phyloP scores from a whole-genome alignment of 2,329 filamentous ascomycete genomes.

The Triangularia verruculosa region DNA sequence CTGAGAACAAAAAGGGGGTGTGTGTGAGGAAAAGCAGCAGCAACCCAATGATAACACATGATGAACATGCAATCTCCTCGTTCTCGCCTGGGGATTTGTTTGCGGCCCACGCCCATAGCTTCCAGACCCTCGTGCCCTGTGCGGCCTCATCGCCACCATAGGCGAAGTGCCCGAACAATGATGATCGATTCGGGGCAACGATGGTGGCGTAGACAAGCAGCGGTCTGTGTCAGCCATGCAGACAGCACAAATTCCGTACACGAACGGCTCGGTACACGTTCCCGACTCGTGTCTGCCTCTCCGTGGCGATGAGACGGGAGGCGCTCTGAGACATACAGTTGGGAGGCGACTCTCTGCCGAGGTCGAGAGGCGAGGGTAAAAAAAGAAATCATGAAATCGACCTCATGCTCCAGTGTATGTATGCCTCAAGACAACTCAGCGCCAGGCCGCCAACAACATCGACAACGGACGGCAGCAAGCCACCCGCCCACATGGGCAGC shows the following conservation, averaged over 20 bases:
- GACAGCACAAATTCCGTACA: background rate
- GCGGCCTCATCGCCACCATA: background rate
- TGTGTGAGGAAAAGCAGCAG: conserved; percentile 4
- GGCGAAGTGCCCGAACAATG: background rate
- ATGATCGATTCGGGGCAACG: background rate
- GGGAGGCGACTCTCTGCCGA: background rate
- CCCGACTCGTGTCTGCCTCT: background rate
- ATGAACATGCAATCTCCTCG: conserved; percentile 13
- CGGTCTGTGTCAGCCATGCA: background rate
- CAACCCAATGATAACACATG: conserved; percentile 6
- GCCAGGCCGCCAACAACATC: background rate
- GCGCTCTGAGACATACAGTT: background rate
- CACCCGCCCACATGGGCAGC: background rate
- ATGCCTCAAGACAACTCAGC: background rate
- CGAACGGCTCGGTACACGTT: background rate
- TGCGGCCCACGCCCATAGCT: too few relatives aligned
- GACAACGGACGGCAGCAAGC: background rate
- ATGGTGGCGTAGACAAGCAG: background rate
- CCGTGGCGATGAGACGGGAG: background rate
- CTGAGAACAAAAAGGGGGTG: background rate
- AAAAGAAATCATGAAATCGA: background rate
- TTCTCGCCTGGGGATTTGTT: background rate
- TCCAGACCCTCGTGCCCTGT: background rate
- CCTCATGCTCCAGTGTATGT: too few relatives aligned
- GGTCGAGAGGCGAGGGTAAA: background rate